Conservation (phyloP, 805 yeast species). For the Nakazawaea anatomiae region DNA sequence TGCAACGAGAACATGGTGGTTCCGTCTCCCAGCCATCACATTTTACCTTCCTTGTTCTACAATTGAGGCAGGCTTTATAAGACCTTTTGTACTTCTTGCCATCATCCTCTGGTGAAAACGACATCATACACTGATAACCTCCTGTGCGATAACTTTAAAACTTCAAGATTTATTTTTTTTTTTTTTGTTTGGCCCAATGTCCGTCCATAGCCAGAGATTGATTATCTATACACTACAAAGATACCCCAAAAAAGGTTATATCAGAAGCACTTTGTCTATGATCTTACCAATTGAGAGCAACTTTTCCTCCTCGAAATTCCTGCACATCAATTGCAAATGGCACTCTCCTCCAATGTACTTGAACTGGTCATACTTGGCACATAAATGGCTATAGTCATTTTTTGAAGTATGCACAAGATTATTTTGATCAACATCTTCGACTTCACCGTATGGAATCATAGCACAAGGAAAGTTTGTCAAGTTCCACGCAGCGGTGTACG, state of each 20-base stretch:
- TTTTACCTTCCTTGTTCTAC: conserved; percentile 77
- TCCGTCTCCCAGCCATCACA: conserved; percentile 76
- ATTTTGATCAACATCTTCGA: conserved; percentile 24
- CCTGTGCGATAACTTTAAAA: neutral
- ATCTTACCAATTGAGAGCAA: conserved; percentile 3
- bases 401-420: conserved; percentile 22
- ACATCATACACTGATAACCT: neutral
- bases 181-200: neutral
- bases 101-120: neutral
- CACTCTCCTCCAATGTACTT: conserved; percentile 53
- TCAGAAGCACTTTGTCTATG: neutral
- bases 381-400: conserved; percentile 35
- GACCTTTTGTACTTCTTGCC: conserved; percentile 44
- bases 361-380: conserved; percentile 40
- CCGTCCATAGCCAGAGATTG: neutral
- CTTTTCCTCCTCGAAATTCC: conserved; percentile 54
- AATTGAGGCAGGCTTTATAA: conserved; percentile 80
- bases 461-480: conserved; percentile 30
- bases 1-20: conserved; percentile 84
- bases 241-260: neutral
- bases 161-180: neutral
- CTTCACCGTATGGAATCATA: conserved; percentile 34
- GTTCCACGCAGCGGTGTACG: conserved; percentile 16
- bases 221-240: too few species aligned
- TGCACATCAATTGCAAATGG: conserved; percentile 57